A percentile compares a stretch with the other conserved stretches of the same genome.
These are phyloP conservation scores for Corylus americana DNA, from an alignment of 306 rosid species.

Conservation along the genomic window DNA sequence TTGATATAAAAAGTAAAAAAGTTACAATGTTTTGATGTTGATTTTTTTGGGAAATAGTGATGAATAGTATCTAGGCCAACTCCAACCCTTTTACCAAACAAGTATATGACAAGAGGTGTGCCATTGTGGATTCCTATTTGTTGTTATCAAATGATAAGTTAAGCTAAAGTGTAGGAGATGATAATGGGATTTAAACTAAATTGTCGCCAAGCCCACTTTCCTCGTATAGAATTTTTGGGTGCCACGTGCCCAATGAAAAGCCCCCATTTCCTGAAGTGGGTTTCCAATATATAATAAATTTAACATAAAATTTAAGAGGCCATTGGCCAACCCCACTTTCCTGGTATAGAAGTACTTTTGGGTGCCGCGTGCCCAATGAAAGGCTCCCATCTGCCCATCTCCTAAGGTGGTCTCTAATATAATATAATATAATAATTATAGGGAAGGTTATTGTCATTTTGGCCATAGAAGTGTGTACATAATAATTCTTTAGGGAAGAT, in stretches of 20 bases:
- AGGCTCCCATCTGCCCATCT: constrained; percentile 19
- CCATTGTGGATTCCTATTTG: neutral
- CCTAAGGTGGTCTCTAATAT: constrained; percentile 30
- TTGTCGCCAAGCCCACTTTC: constrained; percentile 28
- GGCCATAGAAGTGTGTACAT: neutral
- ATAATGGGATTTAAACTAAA: neutral
- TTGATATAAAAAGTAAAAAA: no score
- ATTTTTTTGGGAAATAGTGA: no score
- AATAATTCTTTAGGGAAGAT: no score
- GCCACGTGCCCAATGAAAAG: neutral
- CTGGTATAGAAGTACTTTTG: constrained; percentile 7
- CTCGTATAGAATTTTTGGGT: constrained; percentile 11
- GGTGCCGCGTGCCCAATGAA: neutral
- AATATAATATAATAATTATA: neutral
- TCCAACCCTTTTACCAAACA: no score
- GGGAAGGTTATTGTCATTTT: neutral
- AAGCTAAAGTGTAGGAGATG: neutral
- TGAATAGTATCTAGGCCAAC: no score
- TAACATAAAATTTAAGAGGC: neutral
- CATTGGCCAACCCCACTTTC: constrained; percentile 27
- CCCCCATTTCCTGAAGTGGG: constrained; percentile 37
- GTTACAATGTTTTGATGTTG: no score
- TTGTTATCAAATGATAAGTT: neutral
- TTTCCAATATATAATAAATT: neutral
- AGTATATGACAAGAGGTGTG: no score